Evolutionary conservation across 2,329 filamentous ascomycete genomes (phyloP).

Genomic region (Byssoonygena ceratinophila): DNA sequence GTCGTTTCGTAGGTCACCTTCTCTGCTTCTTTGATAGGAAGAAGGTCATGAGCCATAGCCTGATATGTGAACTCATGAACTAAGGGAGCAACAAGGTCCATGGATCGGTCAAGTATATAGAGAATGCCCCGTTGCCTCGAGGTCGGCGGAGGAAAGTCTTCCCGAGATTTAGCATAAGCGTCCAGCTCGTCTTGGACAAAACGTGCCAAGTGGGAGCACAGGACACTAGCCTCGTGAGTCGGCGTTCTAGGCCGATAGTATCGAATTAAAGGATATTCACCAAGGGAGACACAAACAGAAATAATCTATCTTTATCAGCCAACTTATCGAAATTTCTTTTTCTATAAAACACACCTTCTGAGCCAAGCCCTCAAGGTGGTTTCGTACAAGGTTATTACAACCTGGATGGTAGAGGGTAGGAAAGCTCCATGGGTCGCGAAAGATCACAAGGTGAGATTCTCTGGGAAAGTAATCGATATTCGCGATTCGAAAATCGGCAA

Average conservation of each 20-base stretch:
- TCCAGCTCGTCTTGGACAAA: constrained; percentile 91
- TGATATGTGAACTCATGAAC: constrained; percentile 97
- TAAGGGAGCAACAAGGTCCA: constrained; percentile 81
- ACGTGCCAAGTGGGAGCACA: constrained; percentile 76
- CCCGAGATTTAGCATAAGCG: constrained; percentile 72
- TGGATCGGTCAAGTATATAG: constrained; percentile 78
- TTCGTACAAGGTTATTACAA: constrained; percentile 72
- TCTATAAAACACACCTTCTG: constrained; percentile 58
- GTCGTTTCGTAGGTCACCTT: constrained; percentile 76
- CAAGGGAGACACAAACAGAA: constrained; percentile 78
- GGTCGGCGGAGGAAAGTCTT: constrained; percentile 64
- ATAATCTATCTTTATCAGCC: constrained; percentile 50
- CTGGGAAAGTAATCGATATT: constrained; percentile 82
- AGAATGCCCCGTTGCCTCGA: constrained; percentile 70
- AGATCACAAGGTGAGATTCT: constrained; percentile 83
- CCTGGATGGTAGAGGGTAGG: constrained; percentile 80
- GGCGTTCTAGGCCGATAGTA: constrained; percentile 72
- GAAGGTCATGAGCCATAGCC: constrained; percentile 89
- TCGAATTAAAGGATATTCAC: constrained; percentile 84
- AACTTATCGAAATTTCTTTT: constrained; percentile 1
- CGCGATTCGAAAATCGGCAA: constrained; percentile 70
- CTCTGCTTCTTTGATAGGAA: constrained; percentile 78
- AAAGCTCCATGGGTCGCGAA: constrained; percentile 92
- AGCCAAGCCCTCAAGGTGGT: constrained; percentile 73
- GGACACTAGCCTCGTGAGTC: constrained; percentile 73